phyloP scores from a whole-genome alignment of 2,329 filamentous ascomycete species.

The Pseudodiploospora longispora region DNA sequence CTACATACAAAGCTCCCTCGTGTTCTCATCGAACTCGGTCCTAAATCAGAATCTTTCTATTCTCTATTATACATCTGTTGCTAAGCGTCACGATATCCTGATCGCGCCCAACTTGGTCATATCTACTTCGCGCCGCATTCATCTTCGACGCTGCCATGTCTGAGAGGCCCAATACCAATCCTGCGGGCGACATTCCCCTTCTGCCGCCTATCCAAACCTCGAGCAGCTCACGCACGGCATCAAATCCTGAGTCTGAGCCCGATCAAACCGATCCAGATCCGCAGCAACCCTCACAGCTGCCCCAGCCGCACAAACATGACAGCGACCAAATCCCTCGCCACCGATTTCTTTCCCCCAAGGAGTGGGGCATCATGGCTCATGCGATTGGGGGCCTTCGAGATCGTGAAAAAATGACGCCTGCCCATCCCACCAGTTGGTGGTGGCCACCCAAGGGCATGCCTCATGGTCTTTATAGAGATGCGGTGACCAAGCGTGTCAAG shows the following conservation, averaged over 20 bases:
- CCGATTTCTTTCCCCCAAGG: constrained; percentile 33
- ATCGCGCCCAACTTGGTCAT: no score
- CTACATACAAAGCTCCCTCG: no score
- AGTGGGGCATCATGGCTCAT: constrained; percentile 40
- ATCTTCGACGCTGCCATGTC: constrained; percentile 5
- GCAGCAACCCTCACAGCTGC: not conserved
- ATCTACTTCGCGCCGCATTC: no score
- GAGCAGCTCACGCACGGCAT: not conserved
- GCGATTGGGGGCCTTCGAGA: constrained; percentile 39
- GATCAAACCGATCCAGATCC: not conserved
- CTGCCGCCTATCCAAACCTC: constrained; percentile 7
- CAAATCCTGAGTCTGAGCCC: not conserved
- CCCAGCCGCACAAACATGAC: constrained; percentile 6
- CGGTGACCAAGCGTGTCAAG: constrained; percentile 35
- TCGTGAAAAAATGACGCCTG: constrained; percentile 32
- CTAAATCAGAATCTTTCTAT: no score
- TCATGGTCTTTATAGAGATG: constrained; percentile 40
- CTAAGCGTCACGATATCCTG: no score
- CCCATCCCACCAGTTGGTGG: constrained; percentile 32
- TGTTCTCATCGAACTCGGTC: no score
- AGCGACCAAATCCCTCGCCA: constrained; percentile 17
- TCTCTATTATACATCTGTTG: no score
- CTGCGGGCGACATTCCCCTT: constrained; percentile 4
- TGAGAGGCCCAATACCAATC: constrained; percentile 2
- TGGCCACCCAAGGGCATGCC: constrained; percentile 42